Evolutionary conservation across 805 yeast species (phyloP).

Genomic region (Wickerhamiella hasegawae): DNA sequence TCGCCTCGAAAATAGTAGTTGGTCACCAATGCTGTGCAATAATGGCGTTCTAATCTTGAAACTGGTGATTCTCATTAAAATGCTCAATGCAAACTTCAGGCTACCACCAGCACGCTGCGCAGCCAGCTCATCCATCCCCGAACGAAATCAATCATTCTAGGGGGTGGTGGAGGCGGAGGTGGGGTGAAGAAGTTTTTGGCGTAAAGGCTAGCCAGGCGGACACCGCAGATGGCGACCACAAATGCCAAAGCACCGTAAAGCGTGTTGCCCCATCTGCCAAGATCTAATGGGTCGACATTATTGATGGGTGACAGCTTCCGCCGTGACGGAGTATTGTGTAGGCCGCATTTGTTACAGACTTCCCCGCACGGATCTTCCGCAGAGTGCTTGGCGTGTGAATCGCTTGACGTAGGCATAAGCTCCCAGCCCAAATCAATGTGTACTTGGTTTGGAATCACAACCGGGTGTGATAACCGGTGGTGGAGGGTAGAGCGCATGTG

Average conservation of each 20-base stretch:
- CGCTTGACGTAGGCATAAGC: not conserved
- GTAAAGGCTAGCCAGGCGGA: not conserved
- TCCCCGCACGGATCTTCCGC: too few relatives aligned
- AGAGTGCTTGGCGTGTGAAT: not conserved
- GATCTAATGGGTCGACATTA: constrained; percentile 14
- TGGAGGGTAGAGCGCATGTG: constrained; percentile 3
- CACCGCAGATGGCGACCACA: constrained; percentile 1
- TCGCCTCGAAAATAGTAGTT: too few relatives aligned
- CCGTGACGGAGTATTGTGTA: not conserved
- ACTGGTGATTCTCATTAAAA: too few relatives aligned
- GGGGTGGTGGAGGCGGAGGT: constrained; percentile 1
- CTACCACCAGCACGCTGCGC: not conserved
- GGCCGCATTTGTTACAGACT: too few relatives aligned
- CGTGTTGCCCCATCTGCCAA: constrained; percentile 9
- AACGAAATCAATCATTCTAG: not conserved
- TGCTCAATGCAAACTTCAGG: too few relatives aligned
- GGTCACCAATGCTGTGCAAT: too few relatives aligned
- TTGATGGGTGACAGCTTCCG: constrained; percentile 10
- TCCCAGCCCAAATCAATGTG: not conserved
- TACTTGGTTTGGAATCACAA: constrained; percentile 1
- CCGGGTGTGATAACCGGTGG: constrained; percentile 3
- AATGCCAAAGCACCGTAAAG: not conserved
- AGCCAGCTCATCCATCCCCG: not conserved
- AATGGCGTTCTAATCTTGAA: too few relatives aligned
- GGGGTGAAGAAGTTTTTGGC: not conserved